Evolutionary conservation across 345 rosid species (phyloP).

Genomic region (Boechera retrofracta): DNA sequence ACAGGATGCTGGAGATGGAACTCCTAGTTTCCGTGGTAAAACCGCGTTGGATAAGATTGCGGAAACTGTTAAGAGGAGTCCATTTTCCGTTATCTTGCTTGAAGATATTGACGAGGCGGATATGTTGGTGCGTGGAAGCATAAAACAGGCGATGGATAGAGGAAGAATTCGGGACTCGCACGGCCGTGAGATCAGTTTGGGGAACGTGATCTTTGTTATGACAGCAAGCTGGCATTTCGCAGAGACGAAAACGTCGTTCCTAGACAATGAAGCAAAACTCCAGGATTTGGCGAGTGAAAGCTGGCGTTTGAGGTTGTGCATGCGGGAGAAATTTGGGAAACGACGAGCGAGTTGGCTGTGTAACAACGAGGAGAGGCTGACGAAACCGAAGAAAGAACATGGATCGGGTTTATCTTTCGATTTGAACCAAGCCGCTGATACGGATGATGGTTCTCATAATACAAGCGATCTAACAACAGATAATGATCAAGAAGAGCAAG

Average conservation of each 20-base stretch:
- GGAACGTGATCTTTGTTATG: conserved; percentile 83
- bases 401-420: conserved; percentile 62
- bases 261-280: conserved; percentile 66
- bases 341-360: conserved; percentile 77
- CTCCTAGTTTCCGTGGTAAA: conserved; percentile 73
- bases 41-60: conserved; percentile 83
- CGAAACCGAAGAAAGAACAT: conserved; percentile 69
- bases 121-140: conserved; percentile 68
- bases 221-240: conserved; percentile 62
- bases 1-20: conserved; percentile 53
- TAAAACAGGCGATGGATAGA: conserved; percentile 87
- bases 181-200: conserved; percentile 94
- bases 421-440: conserved; percentile 74
- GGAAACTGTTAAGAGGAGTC: conserved; percentile 84
- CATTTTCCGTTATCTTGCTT: conserved; percentile 80
- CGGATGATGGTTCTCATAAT: conserved; percentile 72
- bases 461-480: conserved; percentile 91
- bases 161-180: conserved; percentile 89
- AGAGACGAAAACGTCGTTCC: conserved; percentile 46
- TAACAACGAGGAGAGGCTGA: conserved; percentile 57
- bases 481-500: conserved; percentile 58
- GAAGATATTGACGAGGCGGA: conserved; percentile 94
- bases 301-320: conserved; percentile 75
- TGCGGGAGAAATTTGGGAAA: conserved; percentile 67
- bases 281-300: conserved; percentile 58